Evolutionary conservation across 805 yeast genomes (phyloP).

Genomic region (Metschnikowia orientalis): DNA sequence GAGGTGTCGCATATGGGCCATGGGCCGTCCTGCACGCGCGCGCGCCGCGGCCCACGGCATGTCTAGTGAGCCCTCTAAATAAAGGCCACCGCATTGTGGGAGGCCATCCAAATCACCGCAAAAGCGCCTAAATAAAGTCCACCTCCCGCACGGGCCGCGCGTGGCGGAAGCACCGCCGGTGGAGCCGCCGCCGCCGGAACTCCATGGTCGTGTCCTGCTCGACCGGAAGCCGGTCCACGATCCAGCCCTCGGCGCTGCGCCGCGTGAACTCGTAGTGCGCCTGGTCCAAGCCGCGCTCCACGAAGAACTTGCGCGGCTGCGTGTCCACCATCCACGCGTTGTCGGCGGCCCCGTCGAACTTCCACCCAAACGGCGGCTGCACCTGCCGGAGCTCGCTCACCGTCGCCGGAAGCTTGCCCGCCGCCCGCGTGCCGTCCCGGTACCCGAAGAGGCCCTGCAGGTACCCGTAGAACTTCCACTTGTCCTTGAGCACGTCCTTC

Average conservation of each 20-base stretch:
- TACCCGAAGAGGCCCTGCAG: slow-evolving; percentile 53
- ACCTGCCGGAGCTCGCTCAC: slow-evolving; percentile 51
- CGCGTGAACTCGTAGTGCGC: slow-evolving; percentile 22
- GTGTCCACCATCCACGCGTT: slow-evolving; percentile 64
- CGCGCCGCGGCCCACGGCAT: too few species aligned
- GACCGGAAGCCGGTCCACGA: slow-evolving; percentile 36
- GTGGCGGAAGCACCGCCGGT: slow-evolving; percentile 49
- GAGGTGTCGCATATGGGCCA: too few species aligned
- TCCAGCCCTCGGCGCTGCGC: slow-evolving; percentile 46
- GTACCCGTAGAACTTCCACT: slow-evolving; percentile 60
- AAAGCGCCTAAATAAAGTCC: slow-evolving; percentile 2
- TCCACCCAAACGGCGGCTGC: slow-evolving; percentile 70
- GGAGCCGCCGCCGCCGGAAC: slow-evolving; percentile 56
- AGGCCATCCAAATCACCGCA: too few species aligned
- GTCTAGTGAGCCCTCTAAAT: too few species aligned
- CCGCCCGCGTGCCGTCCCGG: slow-evolving; percentile 35
- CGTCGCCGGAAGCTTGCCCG: slow-evolving; percentile 63
- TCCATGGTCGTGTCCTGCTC: slow-evolving; percentile 36
- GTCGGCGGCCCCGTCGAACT: slow-evolving; percentile 48
- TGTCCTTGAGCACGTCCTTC: slow-evolving; percentile 53
- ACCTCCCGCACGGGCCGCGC: slow-evolving; percentile 13
- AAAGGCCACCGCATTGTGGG: too few species aligned
- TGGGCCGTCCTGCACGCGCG: too few species aligned
- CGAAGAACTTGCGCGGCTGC: slow-evolving; percentile 49
- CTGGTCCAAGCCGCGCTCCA: slow-evolving; percentile 33